Base-by-base conservation (phyloP, 2,329 filamentous ascomycete species). In the Penicillium nordicum region DNA sequence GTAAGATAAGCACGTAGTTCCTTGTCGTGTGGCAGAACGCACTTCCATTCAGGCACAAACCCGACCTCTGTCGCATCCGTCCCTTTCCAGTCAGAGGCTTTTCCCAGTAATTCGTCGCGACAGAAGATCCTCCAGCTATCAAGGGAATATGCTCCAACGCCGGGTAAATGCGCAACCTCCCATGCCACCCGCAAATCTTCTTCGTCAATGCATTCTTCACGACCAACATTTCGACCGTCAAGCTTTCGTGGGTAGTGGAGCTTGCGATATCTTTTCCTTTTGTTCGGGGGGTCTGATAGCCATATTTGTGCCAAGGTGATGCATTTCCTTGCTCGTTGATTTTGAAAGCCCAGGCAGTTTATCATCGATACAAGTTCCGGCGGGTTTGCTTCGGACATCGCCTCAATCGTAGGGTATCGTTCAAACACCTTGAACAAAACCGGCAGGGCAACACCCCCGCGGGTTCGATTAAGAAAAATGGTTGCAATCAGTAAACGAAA, bases 61-160 rank as follows among this genome's bases (percentile, higher is more conserved):
- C 79, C 77, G 10, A 66, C 45, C 30, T 69, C 67, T 14, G 50
- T 73, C 58, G 67, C 75, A 61, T 63, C 82, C 69, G 65, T 78
- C 1, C 88, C 88, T 65, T 85, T 86, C 83, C 87, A 90, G 60
- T 87, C 84, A 10, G 75, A 70, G 1, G 87, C 84, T 18, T 86
- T 72, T 0, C 85, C 87, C 8, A 92, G 82, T 25, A 96, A 72
- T 32, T 82, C 79, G 70, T 97, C 92, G 1, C 92, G 84, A 70
- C 91, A 96, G 73, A 97, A 97, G 61, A 97, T 96, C 3, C 92
- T 85, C 89, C 91, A 97, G 68, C 88, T 92, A 72, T 97, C 92
- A 47, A 93, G 79, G 0, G 90, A 89, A 72, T 97, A 97, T 1
- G 85, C 80, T 16, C 92, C 90, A 53, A 82, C 71, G 52, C 90